A percentile compares a stretch with the other conserved stretches of the same genome.
Evolutionary conservation across 176 grass and related monocot species (phyloP).

Genomic region (Avena eriantha): DNA sequence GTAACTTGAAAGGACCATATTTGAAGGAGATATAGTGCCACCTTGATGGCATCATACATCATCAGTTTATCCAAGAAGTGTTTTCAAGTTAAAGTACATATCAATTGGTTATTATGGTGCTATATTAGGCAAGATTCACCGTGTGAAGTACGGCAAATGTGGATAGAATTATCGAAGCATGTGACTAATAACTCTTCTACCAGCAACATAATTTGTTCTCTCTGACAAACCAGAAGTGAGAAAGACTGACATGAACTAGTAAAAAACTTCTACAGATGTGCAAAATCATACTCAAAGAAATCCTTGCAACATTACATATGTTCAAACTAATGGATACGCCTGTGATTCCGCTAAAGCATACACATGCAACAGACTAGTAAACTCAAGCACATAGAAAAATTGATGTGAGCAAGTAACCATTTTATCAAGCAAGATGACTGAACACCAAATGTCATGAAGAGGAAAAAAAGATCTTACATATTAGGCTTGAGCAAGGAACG

Average conservation of each 20-base stretch:
- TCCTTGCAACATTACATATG: background rate
- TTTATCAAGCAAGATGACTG: background rate
- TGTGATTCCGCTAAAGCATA: background rate
- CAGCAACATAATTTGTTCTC: background rate
- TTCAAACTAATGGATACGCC: background rate
- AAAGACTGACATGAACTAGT: background rate
- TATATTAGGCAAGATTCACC: background rate
- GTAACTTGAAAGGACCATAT: constrained; percentile 1
- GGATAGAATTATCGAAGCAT: background rate
- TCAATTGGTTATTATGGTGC: background rate
- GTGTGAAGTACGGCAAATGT: background rate
- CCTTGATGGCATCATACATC: background rate
- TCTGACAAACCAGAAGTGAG: constrained; percentile 8
- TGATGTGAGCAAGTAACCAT: background rate
- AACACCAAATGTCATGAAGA: background rate
- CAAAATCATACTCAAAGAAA: background rate
- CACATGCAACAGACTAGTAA: background rate
- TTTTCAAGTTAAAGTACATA: background rate
- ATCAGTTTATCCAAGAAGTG: background rate
- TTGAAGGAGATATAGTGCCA: background rate
- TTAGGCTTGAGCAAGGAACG: background rate
- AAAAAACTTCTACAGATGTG: background rate
- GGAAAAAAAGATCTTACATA: background rate
- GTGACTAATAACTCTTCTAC: background rate
- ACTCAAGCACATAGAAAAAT: background rate